Base-by-base conservation (phyloP, 768 basidiomycete species). In the Termitomyces sp. region DNA sequence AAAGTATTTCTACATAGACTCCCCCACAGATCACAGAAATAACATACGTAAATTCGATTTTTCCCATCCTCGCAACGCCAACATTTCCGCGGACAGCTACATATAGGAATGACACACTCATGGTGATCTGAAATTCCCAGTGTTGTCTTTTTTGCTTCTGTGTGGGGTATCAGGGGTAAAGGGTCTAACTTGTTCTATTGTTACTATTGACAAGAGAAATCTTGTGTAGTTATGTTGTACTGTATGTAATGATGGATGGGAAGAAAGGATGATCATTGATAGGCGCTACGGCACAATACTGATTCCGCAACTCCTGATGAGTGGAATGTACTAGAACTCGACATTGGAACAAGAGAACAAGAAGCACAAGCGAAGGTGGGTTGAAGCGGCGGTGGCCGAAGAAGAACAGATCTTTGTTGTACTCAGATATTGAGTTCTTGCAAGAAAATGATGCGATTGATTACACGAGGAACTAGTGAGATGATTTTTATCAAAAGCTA, bases 401-500 rank as follows among this genome's bases (percentile, higher is more conserved):
- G 20, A 26, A 26, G 7, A 7, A 26, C 26, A 26, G 26, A 26
- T 26, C 4, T 26, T 4, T 26, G 26, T 26, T 26, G 26, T 26
- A 4, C 4, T 26, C 26, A 26, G 26, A 26, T 26, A 26, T 26
- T 26, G n/a, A n/a, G n/a, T n/a, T n/a, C 32, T 54, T 46, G 33
- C 43, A 55, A 54, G 14, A 53, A 53, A 28, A 28, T 26, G 7
- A 52, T 52, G 51, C 36, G n/a, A 28, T 52, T 38, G 45, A 56
- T 56, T 56, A 60, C 45, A 56, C 36, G 30, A 56, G 51, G 24
- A 30, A 30, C 26, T 54, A 53, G 40, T 18, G 50, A 18, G 22
- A 49, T 56, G 32, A 42, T 62, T 57, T 61, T 58, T 59, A 45
- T 43, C 52, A 53, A 63, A 52, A 61, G 64, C 63, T 62, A 63